Evolutionary conservation across 2,329 filamentous ascomycete species (phyloP).

Genomic region (Mollisia scopiformis): DNA sequence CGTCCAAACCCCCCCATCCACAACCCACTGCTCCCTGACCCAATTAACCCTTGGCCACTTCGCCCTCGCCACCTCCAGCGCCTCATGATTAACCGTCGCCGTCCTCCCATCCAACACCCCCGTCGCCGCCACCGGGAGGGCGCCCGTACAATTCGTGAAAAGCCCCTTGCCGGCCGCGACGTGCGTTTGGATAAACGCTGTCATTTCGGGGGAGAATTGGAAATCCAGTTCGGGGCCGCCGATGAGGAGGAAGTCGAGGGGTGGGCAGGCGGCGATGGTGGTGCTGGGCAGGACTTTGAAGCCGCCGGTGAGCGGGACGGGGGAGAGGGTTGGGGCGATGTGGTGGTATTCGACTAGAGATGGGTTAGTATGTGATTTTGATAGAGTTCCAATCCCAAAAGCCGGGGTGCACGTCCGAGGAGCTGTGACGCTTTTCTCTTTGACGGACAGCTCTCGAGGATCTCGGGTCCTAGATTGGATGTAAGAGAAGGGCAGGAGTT

Average conservation of each 20-base stretch:
- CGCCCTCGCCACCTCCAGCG: constrained; percentile 33
- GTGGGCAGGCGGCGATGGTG: constrained; percentile 39
- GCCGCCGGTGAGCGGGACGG: not conserved
- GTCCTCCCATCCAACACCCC: constrained; percentile 44
- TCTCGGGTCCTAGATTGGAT: too few species aligned
- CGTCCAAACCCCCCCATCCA: constrained; percentile 49
- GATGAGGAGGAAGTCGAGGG: constrained; percentile 40
- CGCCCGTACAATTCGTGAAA: constrained; percentile 39
- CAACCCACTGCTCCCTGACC: constrained; percentile 45
- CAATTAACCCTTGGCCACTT: constrained; percentile 44
- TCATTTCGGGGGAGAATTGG: constrained; percentile 33
- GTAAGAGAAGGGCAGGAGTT: too few species aligned
- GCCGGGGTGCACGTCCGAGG: too few species aligned
- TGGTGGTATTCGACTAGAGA: constrained; percentile 31
- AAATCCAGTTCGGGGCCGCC: constrained; percentile 36
- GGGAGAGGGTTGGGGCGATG: constrained; percentile 22
- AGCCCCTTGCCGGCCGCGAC: constrained; percentile 39
- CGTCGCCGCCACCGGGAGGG: constrained; percentile 33
- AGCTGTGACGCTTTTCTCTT: too few species aligned
- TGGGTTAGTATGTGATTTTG: too few species aligned
- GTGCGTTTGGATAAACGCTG: constrained; percentile 38
- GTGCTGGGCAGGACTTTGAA: not conserved
- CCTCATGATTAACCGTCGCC: constrained; percentile 44
- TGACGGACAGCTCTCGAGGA: too few species aligned
- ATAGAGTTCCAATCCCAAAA: too few species aligned